Evolutionary conservation across 2,329 filamentous ascomycete genomes (phyloP), one percentile per base, ranked within the genome.

Genomic region (Didymella pomorum): DNA sequence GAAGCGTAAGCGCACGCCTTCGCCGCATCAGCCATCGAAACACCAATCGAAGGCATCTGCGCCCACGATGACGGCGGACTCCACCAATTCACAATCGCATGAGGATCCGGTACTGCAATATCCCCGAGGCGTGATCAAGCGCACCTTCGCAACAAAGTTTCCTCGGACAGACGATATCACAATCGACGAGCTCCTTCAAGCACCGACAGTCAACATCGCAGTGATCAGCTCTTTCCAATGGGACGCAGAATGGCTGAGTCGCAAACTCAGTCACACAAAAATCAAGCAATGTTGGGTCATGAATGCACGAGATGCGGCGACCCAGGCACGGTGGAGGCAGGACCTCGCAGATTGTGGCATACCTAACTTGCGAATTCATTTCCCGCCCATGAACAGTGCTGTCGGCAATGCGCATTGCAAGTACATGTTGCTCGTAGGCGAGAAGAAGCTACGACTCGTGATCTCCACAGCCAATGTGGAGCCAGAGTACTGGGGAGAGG

Each of bases 321-420:
- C 68, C 4, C 70, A 69, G 55, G 55, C 70, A 10, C 64, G 71
- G 41, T 67, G 61, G 52, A 47, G 56, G 50, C 66, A 56, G 49
- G 74, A 67, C 14, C 63, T 71, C 64, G 29, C 78, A 25, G 75
- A 74, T 2, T 57, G 45, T 5, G 74, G 71, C 10, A 79, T 84
- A 64, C 71, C 72, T 11, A 82, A 84, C 49, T 82, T 96, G 54
- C 85, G 85, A 20, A 67, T 88, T 54, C 93, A 91, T 72, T 97
- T 98, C 71, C 94, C 94, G 16, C 84, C 85, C 2, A 94, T 97
- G 91, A 81, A 86, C 39, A 85, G 87, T 1, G 81, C 85, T 45
- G 79, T 86, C 6, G 89, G 88, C 23, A 88, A 31, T 68, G 97
- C 98, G 93, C 95, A 98, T 76, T 96, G 92, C 48, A 98, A 99